Conservation (phyloP, 2,329 filamentous ascomycete genomes). For the Mycogone perniciosa region DNA sequence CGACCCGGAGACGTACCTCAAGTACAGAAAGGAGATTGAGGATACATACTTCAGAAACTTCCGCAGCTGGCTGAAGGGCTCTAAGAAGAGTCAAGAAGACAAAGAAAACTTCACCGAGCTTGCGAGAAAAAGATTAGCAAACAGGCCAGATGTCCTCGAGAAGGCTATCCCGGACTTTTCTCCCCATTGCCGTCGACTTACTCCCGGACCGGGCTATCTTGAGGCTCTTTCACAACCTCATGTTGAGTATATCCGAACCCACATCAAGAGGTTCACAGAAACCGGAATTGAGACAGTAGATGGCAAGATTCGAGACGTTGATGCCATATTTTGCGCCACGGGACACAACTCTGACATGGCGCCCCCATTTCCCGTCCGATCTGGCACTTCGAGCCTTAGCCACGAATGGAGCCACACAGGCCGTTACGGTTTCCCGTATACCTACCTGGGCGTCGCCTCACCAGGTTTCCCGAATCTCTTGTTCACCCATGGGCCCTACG, state of each 20-base stretch:
- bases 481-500: slow-evolving; percentile 57
- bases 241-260: slow-evolving; percentile 52
- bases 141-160: slow-evolving; percentile 50
- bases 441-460: slow-evolving; percentile 57
- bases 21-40: slow-evolving; percentile 52
- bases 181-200: slow-evolving; percentile 57
- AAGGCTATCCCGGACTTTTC: slow-evolving; percentile 56
- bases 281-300: slow-evolving; percentile 56
- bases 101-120: slow-evolving; percentile 38
- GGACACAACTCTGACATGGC: slow-evolving; percentile 56
- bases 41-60: slow-evolving; percentile 58
- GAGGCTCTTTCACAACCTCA: slow-evolving; percentile 57
- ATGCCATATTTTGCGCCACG: slow-evolving; percentile 62
- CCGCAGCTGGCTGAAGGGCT: slow-evolving; percentile 46
- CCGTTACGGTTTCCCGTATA: slow-evolving; percentile 57
- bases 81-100: slow-evolving; percentile 41
- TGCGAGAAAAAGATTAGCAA: slow-evolving; percentile 47
- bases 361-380: slow-evolving; percentile 55
- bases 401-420: slow-evolving; percentile 51
- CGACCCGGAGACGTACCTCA: slow-evolving; percentile 54
- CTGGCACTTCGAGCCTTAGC: slow-evolving; percentile 47
- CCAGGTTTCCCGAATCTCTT: slow-evolving; percentile 63
- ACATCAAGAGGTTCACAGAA: slow-evolving; percentile 51
- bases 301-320: slow-evolving; percentile 50
- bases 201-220: slow-evolving; percentile 61